phyloP scores from a whole-genome alignment of 352 stramenopile species.

The Ophiocytium majus region DNA sequence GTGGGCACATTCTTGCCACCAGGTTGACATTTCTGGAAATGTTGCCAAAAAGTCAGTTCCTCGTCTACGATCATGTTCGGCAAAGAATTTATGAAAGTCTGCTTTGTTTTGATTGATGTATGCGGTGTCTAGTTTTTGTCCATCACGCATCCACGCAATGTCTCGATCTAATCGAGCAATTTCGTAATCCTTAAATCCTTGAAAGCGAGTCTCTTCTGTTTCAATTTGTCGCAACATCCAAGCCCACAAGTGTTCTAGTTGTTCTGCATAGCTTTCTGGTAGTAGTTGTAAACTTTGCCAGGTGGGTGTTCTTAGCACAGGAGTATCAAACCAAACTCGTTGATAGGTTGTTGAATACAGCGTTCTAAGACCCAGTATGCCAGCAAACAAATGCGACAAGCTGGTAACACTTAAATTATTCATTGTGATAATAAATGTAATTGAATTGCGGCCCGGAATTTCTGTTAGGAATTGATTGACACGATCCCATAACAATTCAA shows the following conservation, averaged over 20 bases:
- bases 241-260: not conserved
- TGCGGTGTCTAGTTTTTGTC: not conserved
- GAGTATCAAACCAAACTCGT: not conserved
- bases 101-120: no score
- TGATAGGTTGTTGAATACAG: not conserved
- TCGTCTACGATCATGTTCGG: constrained; percentile 2
- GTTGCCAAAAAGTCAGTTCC: constrained; percentile 12
- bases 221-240: not conserved
- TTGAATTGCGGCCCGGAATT: not conserved
- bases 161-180: not conserved
- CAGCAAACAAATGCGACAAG: not conserved
- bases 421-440: not conserved
- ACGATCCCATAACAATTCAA: not conserved
- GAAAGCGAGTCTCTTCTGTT: not conserved
- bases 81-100: constrained; percentile 3
- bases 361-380: not conserved
- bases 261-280: not conserved
- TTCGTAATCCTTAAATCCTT: not conserved
- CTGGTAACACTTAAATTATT: not conserved
- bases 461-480: not conserved
- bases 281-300: not conserved
- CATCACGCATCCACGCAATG: not conserved
- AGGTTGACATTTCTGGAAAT: not conserved
- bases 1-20: no score
- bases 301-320: no score